These are phyloP conservation scores for Coccinonectria pachysandricola DNA, from an alignment of 2,329 filamentous ascomycete species.

Conservation along the genomic window DNA sequence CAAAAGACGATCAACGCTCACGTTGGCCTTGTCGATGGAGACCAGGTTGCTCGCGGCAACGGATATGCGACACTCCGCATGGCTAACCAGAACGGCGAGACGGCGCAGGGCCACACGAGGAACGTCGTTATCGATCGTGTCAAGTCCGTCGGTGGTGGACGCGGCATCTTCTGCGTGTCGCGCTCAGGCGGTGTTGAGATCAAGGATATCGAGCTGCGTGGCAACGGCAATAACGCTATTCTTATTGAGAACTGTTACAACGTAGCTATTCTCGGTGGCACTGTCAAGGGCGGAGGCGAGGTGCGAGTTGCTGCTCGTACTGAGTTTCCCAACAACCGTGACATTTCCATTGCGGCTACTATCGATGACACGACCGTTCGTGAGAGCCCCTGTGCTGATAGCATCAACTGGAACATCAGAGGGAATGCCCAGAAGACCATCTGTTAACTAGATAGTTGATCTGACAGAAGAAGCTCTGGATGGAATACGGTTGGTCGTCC, in stretches of 20 bases:
- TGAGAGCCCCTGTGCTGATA: conserved; percentile 44
- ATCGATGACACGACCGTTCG: conserved; percentile 41
- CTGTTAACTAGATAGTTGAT: conserved; percentile 31
- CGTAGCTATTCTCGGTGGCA: conserved; percentile 38
- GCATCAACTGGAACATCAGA: conserved; percentile 38
- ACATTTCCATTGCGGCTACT: conserved; percentile 37
- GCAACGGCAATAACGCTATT: conserved; percentile 45
- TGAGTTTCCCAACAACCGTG: conserved; percentile 44
- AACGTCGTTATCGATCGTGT: conserved; percentile 45
- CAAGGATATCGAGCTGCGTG: conserved; percentile 35
- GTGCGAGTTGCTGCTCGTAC: conserved; percentile 40
- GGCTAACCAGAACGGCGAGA: conserved; percentile 45
- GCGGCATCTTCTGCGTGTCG: conserved; percentile 48
- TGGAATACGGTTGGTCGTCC: too few relatives aligned
- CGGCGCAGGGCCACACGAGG: conserved; percentile 35
- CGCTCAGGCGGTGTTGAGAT: conserved; percentile 44
- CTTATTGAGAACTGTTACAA: conserved; percentile 52
- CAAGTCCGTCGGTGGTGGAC: conserved; percentile 44
- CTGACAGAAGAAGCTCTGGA: not conserved
- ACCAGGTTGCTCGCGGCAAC: conserved; percentile 41
- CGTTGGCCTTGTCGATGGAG: conserved; percentile 44
- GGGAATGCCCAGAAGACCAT: conserved; percentile 33
- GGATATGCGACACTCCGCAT: conserved; percentile 48
- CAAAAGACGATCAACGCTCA: conserved; percentile 41
- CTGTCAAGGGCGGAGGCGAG: conserved; percentile 43